Evolutionary conservation across 192 early-diverging fungal genomes (phyloP).

Genomic region (Fimicolochytrium jonesii): DNA sequence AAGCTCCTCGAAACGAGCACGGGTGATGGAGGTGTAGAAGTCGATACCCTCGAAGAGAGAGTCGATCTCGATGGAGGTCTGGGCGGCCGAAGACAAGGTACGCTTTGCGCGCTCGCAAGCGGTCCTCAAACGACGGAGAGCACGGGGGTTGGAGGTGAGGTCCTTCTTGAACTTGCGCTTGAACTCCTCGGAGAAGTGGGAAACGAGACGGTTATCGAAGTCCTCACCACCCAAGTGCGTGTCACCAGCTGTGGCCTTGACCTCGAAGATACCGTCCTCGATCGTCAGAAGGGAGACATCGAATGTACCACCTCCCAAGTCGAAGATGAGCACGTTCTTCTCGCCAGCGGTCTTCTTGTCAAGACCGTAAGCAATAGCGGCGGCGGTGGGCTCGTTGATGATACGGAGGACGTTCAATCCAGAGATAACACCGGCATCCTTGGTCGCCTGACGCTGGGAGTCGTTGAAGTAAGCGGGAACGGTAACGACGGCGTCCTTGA

Average conservation of each 20-base stretch:
- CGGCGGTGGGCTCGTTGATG: slow-evolving; percentile 96
- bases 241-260: slow-evolving; percentile 91
- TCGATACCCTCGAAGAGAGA: slow-evolving; percentile 88
- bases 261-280: slow-evolving; percentile 91
- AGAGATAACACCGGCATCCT: slow-evolving; percentile 88
- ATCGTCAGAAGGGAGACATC: slow-evolving; percentile 96
- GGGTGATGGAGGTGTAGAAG: slow-evolving; percentile 88
- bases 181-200: slow-evolving; percentile 90
- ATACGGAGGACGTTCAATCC: slow-evolving; percentile 92
- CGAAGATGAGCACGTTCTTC: slow-evolving; percentile 85
- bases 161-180: slow-evolving; percentile 98
- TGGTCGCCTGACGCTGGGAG: slow-evolving; percentile 94
- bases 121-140: slow-evolving; percentile 92
- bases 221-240: slow-evolving; percentile 96
- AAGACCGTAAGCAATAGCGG: slow-evolving; percentile 93
- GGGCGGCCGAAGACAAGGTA: slow-evolving; percentile 75
- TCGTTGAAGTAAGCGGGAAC: slow-evolving; percentile 94
- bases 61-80: slow-evolving; percentile 83
- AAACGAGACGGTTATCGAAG: slow-evolving; percentile 97
- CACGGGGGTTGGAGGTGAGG: slow-evolving; percentile 78
- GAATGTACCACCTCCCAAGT: slow-evolving; percentile 88
- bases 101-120: slow-evolving; percentile 94
- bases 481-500: slow-evolving; percentile 85
- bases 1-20: slow-evolving; percentile 91
- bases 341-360: slow-evolving; percentile 83